Percentiles rank a stretch among this genome's conserved stretches.
These are phyloP conservation scores for Oidiodendron maius DNA, from an alignment of 495 filamentous ascomycete species.

Conservation along the genomic window DNA sequence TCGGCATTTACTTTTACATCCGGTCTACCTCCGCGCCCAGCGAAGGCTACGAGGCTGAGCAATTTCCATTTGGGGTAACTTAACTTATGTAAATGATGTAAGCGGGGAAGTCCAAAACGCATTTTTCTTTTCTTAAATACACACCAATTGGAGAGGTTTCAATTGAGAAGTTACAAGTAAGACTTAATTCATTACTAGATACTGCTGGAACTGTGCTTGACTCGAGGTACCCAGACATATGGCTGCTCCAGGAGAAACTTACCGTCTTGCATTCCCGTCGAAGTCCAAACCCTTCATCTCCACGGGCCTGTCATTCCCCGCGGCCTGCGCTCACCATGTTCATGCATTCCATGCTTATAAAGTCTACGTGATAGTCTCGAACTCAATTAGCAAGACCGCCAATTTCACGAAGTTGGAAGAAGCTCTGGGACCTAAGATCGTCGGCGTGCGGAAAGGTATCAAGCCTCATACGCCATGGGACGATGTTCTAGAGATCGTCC, in stretches of 20 bases:
- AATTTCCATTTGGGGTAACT: too few relatives aligned
- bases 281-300: conserved; percentile 34
- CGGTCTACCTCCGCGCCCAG: too few relatives aligned
- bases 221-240: too few relatives aligned
- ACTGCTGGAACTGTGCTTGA: too few relatives aligned
- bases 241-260: conserved; percentile 24
- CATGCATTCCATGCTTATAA: conserved; percentile 21
- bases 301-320: conserved; percentile 37
- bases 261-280: conserved; percentile 31
- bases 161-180: too few relatives aligned
- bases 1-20: too few relatives aligned
- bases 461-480: conserved; percentile 54
- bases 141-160: too few relatives aligned
- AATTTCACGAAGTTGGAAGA: conserved; percentile 36
- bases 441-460: conserved; percentile 51
- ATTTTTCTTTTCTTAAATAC: too few relatives aligned
- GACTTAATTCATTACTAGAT: too few relatives aligned
- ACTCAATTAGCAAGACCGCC: conserved; percentile 50
- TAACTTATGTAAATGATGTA: too few relatives aligned
- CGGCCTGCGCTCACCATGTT: conserved; percentile 33
- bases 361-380: conserved; percentile 55
- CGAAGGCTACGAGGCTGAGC: too few relatives aligned
- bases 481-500: conserved; percentile 49
- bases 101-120: too few relatives aligned
- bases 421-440: conserved; percentile 42